phyloP scores from a whole-genome alignment of 2,329 filamentous ascomycete species.

The Botrytis hyacinthi region DNA sequence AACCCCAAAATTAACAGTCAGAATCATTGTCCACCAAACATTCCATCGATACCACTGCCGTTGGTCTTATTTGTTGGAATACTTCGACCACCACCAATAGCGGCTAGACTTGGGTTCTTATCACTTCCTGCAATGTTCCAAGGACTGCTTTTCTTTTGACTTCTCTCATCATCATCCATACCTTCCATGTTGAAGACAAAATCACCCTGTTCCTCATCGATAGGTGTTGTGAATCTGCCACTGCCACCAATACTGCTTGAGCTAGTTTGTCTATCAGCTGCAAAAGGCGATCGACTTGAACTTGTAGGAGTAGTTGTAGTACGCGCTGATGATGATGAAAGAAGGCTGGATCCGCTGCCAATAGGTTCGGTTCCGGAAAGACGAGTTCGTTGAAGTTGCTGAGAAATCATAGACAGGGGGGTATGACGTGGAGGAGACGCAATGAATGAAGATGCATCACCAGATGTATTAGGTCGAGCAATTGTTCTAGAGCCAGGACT shows the following conservation, averaged over 20 bases:
- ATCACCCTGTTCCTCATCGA: conserved; percentile 62
- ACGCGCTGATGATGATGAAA: conserved; percentile 44
- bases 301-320: conserved; percentile 44
- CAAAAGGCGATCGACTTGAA: conserved; percentile 42
- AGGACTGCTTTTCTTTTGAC: conserved; percentile 40
- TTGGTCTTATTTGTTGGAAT: conserved; percentile 6
- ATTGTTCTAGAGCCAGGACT: conserved; percentile 43
- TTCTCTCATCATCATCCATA: conserved; percentile 60
- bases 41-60: conserved; percentile 24
- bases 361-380: conserved; percentile 45
- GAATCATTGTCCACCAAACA: conserved; percentile 27
- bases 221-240: conserved; percentile 61
- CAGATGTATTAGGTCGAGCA: conserved; percentile 40
- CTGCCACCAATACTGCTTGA: conserved; percentile 51
- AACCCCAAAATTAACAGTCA: neutral
- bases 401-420: conserved; percentile 57
- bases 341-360: conserved; percentile 50
- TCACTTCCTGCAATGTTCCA: conserved; percentile 33
- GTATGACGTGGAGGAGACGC: conserved; percentile 40
- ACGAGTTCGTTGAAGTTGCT: conserved; percentile 60
- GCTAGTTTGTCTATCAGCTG: conserved; percentile 57
- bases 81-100: conserved; percentile 27
- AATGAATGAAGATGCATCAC: conserved; percentile 37
- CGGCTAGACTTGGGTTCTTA: conserved; percentile 30
- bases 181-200: conserved; percentile 67